Conservation (phyloP, 2,329 filamentous ascomycete species). For the Blumeria hordei region DNA sequence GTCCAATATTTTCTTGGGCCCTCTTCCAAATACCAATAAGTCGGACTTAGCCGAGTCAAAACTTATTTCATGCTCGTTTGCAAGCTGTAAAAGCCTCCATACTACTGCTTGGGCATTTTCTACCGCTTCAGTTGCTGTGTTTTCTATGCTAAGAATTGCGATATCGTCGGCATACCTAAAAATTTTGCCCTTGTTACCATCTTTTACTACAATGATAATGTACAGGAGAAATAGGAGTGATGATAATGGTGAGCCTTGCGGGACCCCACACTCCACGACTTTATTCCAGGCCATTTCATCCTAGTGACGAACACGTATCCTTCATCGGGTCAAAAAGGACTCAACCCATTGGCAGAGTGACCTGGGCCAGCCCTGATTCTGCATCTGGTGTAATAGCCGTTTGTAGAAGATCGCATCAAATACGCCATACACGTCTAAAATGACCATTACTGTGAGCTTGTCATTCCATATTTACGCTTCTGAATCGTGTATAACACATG, state of each 20-base stretch:
- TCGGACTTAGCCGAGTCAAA: background rate
- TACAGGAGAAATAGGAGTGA: background rate
- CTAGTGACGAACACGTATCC: background rate
- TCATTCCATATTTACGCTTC: background rate
- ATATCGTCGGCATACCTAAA: background rate
- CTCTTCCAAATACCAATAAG: background rate
- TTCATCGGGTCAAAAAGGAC: background rate
- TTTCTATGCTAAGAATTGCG: background rate
- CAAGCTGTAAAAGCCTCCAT: background rate
- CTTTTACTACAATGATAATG: background rate
- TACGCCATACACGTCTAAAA: background rate
- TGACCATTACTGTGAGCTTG: background rate
- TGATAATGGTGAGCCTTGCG: background rate
- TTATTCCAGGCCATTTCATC: background rate
- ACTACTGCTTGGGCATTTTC: background rate
- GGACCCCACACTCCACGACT: background rate
- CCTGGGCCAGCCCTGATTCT: background rate
- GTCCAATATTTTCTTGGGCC: background rate
- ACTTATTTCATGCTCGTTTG: background rate
- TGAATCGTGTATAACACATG: background rate
- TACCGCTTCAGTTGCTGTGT: background rate
- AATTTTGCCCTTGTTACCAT: background rate
- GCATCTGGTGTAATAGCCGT: background rate
- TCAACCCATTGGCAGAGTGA: background rate
- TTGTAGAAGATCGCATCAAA: background rate